These are phyloP conservation scores for Castanea sativa DNA, from an alignment of 306 rosid genomes.

Conservation along the genomic window DNA sequence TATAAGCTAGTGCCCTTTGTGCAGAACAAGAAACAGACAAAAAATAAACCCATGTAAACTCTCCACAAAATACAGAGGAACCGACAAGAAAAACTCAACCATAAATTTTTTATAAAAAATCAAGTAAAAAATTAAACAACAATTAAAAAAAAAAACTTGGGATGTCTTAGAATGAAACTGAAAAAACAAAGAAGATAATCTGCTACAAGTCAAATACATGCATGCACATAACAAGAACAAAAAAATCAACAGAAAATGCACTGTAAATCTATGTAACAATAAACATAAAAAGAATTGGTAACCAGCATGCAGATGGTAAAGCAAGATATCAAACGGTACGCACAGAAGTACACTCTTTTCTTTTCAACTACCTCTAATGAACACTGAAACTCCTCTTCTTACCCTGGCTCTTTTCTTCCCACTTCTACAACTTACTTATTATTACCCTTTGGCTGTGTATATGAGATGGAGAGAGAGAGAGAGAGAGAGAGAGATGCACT, in stretches of 20 bases:
- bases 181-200: conserved; percentile 7
- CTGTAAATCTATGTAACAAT: conserved; percentile 2
- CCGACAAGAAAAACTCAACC: background rate
- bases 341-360: conserved; percentile 3
- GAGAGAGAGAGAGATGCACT: conserved; percentile 19
- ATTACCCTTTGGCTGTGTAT: conserved; percentile 25
- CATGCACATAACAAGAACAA: conserved; percentile 44
- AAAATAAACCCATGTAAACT: conserved; percentile 32
- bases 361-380: conserved; percentile 26
- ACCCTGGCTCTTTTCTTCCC: conserved; percentile 6
- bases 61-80: conserved; percentile 12
- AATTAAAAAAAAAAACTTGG: conserved; percentile 2
- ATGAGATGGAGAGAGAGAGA: conserved; percentile 4
- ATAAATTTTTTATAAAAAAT: background rate
- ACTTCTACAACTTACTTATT: background rate
- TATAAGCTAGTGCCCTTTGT: conserved; percentile 12
- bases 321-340: conserved; percentile 9
- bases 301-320: conserved; percentile 27
- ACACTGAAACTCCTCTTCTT: conserved; percentile 37
- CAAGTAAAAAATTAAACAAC: conserved; percentile 19
- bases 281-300: background rate
- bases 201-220: conserved; percentile 33
- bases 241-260: conserved; percentile 8
- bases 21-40: conserved; percentile 28
- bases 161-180: conserved; percentile 17